Percentiles rank a stretch among this genome's conserved stretches.
Evolutionary conservation across 331 rosid genomes (phyloP).

Genomic region (Rhamnella rubrinervis): DNA sequence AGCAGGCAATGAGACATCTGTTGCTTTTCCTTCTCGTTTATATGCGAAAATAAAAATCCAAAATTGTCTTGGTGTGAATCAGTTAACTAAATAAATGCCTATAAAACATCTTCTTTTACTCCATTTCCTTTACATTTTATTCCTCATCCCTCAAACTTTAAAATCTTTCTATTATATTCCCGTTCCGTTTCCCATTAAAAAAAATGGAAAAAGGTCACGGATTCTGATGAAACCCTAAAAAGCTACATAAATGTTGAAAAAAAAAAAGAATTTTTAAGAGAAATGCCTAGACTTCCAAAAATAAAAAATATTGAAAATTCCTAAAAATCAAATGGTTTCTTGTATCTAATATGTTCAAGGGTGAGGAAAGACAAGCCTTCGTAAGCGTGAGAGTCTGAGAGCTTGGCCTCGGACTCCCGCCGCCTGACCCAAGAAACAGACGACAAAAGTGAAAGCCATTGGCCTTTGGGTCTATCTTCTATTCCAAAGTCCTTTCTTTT

Average conservation of each 20-base stretch:
- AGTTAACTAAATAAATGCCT: not conserved
- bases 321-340: too few species aligned
- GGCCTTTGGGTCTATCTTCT: conserved; percentile 29
- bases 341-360: not conserved
- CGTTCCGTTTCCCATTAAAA: conserved; percentile 5
- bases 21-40: not conserved
- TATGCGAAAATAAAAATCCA: not conserved
- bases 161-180: conserved; percentile 22
- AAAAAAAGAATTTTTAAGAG: not conserved
- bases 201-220: conserved; percentile 3
- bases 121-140: conserved; percentile 17
- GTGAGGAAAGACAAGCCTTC: not conserved
- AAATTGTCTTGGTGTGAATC: conserved; percentile 50
- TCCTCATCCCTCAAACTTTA: conserved; percentile 14
- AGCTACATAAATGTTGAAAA: not conserved
- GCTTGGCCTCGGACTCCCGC: conserved; percentile 54
- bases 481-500: conserved; percentile 23
- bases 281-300: too few species aligned
- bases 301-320: not conserved
- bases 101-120: not conserved
- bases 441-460: not conserved
- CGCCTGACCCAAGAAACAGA: conserved; percentile 53
- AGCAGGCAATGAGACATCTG: not conserved
- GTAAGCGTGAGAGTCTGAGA: not conserved
- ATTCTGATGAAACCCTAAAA: conserved; percentile 20